These are phyloP conservation scores for Primulina eburnea DNA, from an alignment of 257 asterid genomes.

Conservation along the genomic window DNA sequence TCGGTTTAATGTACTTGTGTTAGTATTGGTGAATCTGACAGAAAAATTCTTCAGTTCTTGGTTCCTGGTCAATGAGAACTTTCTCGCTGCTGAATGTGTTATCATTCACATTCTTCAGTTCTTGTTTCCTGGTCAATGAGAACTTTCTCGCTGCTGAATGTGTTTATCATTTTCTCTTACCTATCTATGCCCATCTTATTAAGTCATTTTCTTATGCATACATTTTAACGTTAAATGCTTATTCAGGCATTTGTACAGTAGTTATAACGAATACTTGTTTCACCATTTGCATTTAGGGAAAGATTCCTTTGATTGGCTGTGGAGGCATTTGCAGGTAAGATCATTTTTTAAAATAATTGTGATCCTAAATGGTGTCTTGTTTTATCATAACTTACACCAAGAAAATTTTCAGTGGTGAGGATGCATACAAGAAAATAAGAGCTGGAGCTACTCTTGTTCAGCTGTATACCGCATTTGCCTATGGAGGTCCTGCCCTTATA, in stretches of 20 bases:
- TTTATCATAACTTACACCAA: slow-evolving; percentile 17
- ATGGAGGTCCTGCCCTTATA: slow-evolving; percentile 95
- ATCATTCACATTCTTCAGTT: neutral
- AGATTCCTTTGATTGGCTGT: slow-evolving; percentile 80
- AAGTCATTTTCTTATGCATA: neutral
- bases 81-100: neutral
- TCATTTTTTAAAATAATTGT: neutral
- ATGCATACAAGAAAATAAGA: slow-evolving; percentile 90
- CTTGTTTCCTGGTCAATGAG: neutral
- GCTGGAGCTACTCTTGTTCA: slow-evolving; percentile 95
- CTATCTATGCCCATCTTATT: neutral
- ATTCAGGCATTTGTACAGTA: neutral
- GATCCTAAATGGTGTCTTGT: slow-evolving; percentile 3
- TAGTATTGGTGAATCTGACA: neutral
- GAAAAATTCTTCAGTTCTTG: neutral
- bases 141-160: neutral
- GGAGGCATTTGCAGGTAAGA: slow-evolving; percentile 93
- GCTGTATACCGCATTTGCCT: slow-evolving; percentile 93
- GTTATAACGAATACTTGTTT: no score
- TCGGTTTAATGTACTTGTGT: no score
- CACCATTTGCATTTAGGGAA: slow-evolving; percentile 45
- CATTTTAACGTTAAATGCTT: neutral
- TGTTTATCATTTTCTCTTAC: neutral
- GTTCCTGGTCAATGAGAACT: neutral
- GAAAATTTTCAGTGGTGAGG: slow-evolving; percentile 66